Conservation (phyloP, 306 rosid species). For the Nissolia schottii region DNA sequence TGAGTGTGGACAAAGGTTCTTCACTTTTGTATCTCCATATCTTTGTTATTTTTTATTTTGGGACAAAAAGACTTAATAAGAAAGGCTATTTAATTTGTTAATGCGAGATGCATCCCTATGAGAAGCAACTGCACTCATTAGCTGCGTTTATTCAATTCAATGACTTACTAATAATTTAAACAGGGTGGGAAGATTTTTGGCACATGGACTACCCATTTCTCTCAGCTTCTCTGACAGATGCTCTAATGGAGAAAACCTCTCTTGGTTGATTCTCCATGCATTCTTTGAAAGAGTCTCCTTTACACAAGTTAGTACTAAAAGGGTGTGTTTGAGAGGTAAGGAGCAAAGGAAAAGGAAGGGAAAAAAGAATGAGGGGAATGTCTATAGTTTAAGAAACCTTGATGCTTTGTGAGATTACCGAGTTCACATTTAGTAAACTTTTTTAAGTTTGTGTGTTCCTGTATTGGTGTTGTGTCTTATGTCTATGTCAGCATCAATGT, state of each 20-base stretch:
- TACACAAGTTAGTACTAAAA: background rate
- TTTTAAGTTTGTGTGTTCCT: too few species aligned
- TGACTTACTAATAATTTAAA: background rate
- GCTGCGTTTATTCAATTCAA: background rate
- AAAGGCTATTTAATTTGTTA: conserved; percentile 11
- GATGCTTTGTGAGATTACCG: too few species aligned
- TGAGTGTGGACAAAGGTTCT: conserved; percentile 18
- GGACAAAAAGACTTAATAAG: conserved; percentile 3
- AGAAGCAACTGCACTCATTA: background rate
- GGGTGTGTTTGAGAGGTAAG: too few species aligned
- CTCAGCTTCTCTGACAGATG: background rate
- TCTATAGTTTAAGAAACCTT: too few species aligned
- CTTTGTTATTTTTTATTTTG: background rate
- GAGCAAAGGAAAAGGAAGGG: too few species aligned
- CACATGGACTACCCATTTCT: background rate
- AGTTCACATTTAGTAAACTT: too few species aligned
- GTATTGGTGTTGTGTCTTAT: too few species aligned
- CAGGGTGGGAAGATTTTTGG: background rate
- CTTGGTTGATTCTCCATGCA: background rate
- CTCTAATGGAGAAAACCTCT: too few species aligned
- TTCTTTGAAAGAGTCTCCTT: background rate
- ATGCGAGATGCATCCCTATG: background rate
- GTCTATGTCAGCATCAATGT: too few species aligned
- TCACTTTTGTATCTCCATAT: conserved; percentile 9
- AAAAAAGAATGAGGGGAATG: too few species aligned